Base-by-base conservation (phyloP, 441 rosid species). In the Macaranga tanarius region DNA sequence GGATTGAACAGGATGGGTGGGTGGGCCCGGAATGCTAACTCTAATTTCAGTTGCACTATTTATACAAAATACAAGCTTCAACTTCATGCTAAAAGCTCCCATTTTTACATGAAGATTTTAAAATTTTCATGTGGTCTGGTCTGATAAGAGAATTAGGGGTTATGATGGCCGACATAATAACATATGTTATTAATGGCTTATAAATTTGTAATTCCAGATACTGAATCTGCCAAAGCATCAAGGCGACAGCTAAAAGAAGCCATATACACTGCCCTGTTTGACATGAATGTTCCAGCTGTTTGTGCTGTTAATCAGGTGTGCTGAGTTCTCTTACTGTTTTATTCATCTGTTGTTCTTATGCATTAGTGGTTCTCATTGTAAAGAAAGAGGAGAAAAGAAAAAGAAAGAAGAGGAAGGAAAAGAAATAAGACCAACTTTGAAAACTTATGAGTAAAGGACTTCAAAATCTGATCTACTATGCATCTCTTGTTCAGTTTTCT, bases 151-250 rank as follows among this genome's bases (percentile, higher is more conserved):
- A 59, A 47, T 5, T 2, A 65, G 5, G 45, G 45, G 59, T 50
- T 38, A 26, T 38, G 22, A 20, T 62, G 19, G 55, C 22, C 34
- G 22, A 26, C 66, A 17, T 67, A 25, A 59, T 11, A 16, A 22
- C 7, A 15, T n/a, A 51, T 20, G n/a, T 16, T 54, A 9, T 6
- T 16, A 25, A 20, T 42, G 6, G n/a, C 80, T 77, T 68, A 47
- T 47, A 68, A 65, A n/a, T 71, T 31, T 64, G 67, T 58, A 62
- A 47, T 76, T 72, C 40, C 83, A 94, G 99, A 90, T 79, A 94
- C 92, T 44, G 97, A 94, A 81, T 76, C 92, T 42, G 96, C 97
- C 70, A 90, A 85, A 81, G 99, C 97, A 76, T 88, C 97, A 66
- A 89, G 99, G 81, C 81, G 85, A 79, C 99, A 88, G 77, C 93